Evolutionary conservation across 1,284 basidiomycete genomes (phyloP).

Genomic region (Ceratobasidium sp.): DNA sequence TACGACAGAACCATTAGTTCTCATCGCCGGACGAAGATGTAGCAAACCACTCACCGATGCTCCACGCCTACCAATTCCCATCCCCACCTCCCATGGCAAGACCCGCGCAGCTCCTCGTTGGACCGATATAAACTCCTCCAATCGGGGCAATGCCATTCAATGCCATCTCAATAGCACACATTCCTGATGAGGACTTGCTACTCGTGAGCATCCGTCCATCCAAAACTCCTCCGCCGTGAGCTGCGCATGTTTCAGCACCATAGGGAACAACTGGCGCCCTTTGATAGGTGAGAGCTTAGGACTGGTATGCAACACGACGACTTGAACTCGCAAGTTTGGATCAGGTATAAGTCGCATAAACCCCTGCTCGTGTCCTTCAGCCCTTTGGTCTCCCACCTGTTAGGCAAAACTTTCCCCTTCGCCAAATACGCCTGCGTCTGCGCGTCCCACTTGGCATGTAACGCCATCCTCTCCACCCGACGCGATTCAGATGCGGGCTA

Average conservation of each 20-base stretch:
- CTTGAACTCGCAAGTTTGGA: neutral
- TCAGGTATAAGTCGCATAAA: slow-evolving; percentile 28
- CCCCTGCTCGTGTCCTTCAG: slow-evolving; percentile 17
- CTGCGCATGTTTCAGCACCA: no score
- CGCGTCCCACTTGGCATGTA: slow-evolving; percentile 16
- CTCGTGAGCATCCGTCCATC: neutral
- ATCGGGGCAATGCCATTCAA: neutral
- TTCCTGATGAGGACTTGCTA: neutral
- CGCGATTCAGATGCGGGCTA: slow-evolving; percentile 12
- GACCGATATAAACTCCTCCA: slow-evolving; percentile 8
- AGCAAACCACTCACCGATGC: no score
- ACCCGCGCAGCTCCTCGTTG: neutral
- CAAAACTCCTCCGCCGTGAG: no score
- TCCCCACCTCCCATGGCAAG: no score
- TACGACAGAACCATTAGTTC: no score
- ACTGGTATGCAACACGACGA: no score
- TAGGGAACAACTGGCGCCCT: no score
- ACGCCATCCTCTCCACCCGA: neutral
- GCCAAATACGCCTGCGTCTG: neutral
- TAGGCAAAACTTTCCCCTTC: slow-evolving; percentile 1
- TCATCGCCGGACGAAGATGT: no score
- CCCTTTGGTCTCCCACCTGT: slow-evolving; percentile 13
- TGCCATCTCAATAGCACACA: slow-evolving; percentile 1
- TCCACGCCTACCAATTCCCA: no score
- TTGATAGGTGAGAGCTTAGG: no score